Evolutionary conservation across 169 alveolate species (phyloP).

Genomic region (Plasmodium ovale): DNA sequence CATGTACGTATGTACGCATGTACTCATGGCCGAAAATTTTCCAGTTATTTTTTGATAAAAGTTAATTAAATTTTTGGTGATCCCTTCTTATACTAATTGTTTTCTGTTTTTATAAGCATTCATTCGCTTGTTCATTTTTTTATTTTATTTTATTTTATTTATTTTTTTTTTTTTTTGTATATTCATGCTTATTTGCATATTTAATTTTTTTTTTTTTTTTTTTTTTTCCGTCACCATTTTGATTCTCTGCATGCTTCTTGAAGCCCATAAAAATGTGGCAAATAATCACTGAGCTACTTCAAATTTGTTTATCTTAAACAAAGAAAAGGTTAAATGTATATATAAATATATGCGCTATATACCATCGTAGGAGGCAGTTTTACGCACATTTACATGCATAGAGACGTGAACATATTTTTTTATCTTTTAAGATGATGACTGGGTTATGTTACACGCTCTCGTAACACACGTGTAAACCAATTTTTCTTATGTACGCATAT

Average conservation of each 20-base stretch:
- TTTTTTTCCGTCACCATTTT: not conserved
- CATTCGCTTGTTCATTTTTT: not conserved
- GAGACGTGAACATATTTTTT: not conserved
- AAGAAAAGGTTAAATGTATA: not conserved
- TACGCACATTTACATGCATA: not conserved
- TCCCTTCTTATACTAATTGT: not conserved
- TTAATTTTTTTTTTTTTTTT: not conserved
- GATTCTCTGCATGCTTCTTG: constrained; percentile 35
- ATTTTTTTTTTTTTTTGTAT: constrained; percentile 8
- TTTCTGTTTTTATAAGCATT: not conserved
- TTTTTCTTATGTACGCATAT: no score
- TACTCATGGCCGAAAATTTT: not conserved
- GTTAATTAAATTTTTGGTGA: not conserved
- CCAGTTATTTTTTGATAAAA: not conserved
- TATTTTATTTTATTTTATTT: not conserved
- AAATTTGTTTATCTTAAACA: constrained; percentile 67
- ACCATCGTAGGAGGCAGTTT: no score
- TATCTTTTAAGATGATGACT: no score
- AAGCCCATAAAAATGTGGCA: not conserved
- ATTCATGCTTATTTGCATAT: not conserved
- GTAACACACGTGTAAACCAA: no score
- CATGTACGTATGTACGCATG: not conserved
- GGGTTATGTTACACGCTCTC: no score
- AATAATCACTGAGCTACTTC: constrained; percentile 45
- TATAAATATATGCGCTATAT: not conserved